Conservation (phyloP, 2,329 filamentous ascomycete genomes). For the Fusarium sp. region DNA sequence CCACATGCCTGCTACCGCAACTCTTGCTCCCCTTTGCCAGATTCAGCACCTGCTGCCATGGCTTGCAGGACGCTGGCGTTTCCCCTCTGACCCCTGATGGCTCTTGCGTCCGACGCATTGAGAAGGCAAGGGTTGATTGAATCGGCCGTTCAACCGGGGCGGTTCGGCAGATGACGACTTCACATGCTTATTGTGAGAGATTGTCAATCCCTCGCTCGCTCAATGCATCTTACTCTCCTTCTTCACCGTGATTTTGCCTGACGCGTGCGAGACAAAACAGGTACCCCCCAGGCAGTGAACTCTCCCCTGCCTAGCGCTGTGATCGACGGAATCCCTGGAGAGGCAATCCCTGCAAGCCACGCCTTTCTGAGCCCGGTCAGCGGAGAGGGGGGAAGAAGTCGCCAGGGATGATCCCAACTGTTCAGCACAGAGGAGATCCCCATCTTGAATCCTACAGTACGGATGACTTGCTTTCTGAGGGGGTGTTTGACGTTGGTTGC, state of each 20-base stretch:
- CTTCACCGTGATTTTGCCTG: neutral
- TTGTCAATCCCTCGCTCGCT: neutral
- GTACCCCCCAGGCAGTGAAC: neutral
- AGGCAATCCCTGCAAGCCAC: constrained; percentile 30
- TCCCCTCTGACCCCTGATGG: neutral
- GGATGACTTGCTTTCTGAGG: neutral
- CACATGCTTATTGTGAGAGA: neutral
- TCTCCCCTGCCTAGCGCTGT: constrained; percentile 32
- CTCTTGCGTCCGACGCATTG: neutral
- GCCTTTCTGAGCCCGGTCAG: constrained; percentile 4
- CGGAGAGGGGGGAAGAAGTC: neutral
- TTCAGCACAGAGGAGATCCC: neutral
- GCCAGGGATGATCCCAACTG: neutral
- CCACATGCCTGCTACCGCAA: neutral
- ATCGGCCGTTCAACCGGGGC: neutral
- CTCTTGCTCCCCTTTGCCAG: neutral
- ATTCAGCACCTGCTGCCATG: neutral
- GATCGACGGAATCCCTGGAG: constrained; percentile 41
- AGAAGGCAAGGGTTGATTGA: neutral
- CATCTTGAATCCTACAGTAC: neutral
- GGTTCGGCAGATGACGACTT: neutral
- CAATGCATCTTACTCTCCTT: neutral
- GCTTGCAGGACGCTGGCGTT: neutral
- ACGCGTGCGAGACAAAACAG: neutral
- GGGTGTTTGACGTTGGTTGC: neutral